Evolutionary conservation across 2,329 filamentous ascomycete species (phyloP), one percentile per base, ranked within the genome.

Genomic region (Microcyclosporella mali): DNA sequence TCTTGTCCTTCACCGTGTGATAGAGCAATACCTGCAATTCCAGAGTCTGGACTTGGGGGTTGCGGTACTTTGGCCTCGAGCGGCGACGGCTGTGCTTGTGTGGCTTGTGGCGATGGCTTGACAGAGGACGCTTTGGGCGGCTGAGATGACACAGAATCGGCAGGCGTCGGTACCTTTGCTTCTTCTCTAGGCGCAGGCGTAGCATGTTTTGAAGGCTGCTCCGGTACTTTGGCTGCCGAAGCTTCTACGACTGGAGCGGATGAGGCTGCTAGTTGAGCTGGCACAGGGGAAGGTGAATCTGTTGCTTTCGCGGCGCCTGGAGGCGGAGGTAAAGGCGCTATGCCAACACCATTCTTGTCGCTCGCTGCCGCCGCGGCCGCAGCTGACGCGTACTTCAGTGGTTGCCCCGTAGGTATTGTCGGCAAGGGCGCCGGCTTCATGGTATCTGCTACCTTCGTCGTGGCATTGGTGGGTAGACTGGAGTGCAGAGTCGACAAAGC

Each of bases 391-490:
- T 98, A 98, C 68, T 97, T 97, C 53, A 98, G 73, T 1, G 85
- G 87, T 64, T 97, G 90, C 36, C 88, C 88, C 3, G 88, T 85
- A 6, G 86, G 82, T 63, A 90, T 80, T 46, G 85, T 81, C 1
- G 92, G 92, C 56, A 89, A 69, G 14, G 88, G 82, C 14, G 92
- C 92, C 10, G 92, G 90, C 71, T 97, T 98, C 90, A 97, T 97
- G 40, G 75, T 70, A 33, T 73, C 74, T 40, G 73, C 74, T 44
- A 75, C 69, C 38, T 74, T 67, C 60, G 77, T 77, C 61, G 77
- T 85, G 55, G 77, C 75, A 45, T 76, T 75, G 44, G 72, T 78
- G 9, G 80, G 67, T 56, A 84, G 64, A 4, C 84, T 82, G 21
- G 82, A 83, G 65, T 97, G 88, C 57, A 98, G 70, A 19, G 90